Percentiles rank a stretch among this genome's conserved stretches.
Evolutionary conservation across 441 rosid genomes (phyloP).

Genomic region (Sinapis alba): DNA sequence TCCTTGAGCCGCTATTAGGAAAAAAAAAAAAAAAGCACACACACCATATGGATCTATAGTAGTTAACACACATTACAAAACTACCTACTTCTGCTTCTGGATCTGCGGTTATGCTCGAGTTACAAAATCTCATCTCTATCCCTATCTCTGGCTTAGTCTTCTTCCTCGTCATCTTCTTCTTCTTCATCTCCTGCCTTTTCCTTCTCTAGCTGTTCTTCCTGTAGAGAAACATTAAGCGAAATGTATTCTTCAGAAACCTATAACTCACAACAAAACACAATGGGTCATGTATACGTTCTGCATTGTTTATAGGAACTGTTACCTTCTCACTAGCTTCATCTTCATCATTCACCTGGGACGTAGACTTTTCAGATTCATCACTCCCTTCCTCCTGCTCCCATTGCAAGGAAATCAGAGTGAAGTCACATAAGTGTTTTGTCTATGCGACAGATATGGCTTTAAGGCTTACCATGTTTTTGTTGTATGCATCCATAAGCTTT

Average conservation of each 20-base stretch:
- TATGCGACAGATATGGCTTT: background rate
- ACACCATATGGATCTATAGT: background rate
- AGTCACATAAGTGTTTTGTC: background rate
- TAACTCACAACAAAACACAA: background rate
- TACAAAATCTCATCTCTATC: background rate
- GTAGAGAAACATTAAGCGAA: constrained; percentile 15
- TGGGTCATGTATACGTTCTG: background rate
- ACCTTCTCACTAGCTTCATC: constrained; percentile 56
- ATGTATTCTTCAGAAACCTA: background rate
- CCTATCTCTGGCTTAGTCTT: constrained; percentile 28
- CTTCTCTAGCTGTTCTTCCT: constrained; percentile 44
- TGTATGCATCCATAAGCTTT: constrained; percentile 61
- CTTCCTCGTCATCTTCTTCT: constrained; percentile 10
- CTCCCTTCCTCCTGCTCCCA: constrained; percentile 52
- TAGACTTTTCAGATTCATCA: constrained; percentile 58
- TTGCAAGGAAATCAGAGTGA: constrained; percentile 6
- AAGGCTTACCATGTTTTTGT: constrained; percentile 56
- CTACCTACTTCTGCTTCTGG: background rate
- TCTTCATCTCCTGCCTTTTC: constrained; percentile 17
- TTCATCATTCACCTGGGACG: constrained; percentile 62
- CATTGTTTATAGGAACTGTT: background rate
- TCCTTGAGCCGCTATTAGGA: constrained; percentile 1
- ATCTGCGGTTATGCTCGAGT: constrained; percentile 15
- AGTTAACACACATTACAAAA: background rate
- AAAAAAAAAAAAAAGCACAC: background rate